phyloP scores from a whole-genome alignment of 345 rosid species.

The Eucalyptus cloeziana region DNA sequence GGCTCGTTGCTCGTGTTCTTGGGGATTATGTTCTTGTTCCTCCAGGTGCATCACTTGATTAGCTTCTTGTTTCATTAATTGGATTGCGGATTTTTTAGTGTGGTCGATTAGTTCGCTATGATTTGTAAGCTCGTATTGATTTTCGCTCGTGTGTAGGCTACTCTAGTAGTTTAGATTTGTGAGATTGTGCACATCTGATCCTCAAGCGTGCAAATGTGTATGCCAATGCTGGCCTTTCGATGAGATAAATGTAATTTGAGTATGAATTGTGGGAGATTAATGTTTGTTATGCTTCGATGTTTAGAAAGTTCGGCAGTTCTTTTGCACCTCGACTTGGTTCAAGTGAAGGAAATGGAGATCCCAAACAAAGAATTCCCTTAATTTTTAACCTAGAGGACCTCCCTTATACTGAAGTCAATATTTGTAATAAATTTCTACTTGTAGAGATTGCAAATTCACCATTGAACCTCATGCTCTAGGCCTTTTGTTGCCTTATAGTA shows the following conservation, averaged over 20 bases:
- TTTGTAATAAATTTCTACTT: neutral
- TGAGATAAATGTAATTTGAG: neutral
- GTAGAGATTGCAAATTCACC: neutral
- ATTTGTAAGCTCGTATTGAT: neutral
- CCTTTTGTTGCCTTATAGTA: neutral
- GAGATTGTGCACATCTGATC: neutral
- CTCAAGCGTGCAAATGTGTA: neutral
- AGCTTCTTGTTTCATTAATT: neutral
- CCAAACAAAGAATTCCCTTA: neutral
- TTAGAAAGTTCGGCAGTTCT: neutral
- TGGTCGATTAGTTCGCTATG: neutral
- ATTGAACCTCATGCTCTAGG: neutral
- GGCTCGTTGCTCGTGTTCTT: constrained; percentile 55
- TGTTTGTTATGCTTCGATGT: neutral
- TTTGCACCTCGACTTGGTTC: neutral
- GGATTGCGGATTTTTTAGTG: neutral
- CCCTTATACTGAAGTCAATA: neutral
- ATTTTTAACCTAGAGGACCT: neutral
- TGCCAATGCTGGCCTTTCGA: neutral
- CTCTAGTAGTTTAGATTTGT: neutral
- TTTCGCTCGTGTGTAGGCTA: neutral
- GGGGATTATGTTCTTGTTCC: constrained; percentile 45
- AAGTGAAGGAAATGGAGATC: neutral
- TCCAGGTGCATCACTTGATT: constrained; percentile 31
- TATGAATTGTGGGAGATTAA: neutral